Conservation (phyloP, 2,329 filamentous ascomycete species). For the Penicillium capsulatum region DNA sequence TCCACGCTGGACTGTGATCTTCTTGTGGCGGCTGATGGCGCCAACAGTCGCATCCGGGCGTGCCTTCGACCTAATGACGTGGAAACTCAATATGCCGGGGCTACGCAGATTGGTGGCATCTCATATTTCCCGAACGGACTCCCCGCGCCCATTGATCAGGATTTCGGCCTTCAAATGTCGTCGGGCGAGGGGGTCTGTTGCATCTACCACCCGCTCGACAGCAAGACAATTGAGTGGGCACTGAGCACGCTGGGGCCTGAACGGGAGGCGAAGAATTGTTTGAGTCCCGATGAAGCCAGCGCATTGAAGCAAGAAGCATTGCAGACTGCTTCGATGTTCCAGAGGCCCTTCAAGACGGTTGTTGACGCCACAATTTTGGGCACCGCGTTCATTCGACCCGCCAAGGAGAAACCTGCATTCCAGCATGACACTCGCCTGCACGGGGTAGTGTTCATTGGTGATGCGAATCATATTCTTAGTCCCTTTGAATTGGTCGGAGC, state of each 20-base stretch:
- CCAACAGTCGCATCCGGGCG: constrained; percentile 41
- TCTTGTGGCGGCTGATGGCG: constrained; percentile 47
- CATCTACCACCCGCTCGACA: constrained; percentile 3
- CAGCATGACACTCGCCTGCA: constrained; percentile 29
- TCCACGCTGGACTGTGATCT: constrained; percentile 38
- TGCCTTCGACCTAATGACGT: constrained; percentile 39
- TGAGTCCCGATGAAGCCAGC: neutral
- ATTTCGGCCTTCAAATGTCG: constrained; percentile 3
- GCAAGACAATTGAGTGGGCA: constrained; percentile 2
- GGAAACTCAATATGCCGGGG: constrained; percentile 37
- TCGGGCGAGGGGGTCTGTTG: constrained; percentile 6
- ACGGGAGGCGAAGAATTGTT: constrained; percentile 1
- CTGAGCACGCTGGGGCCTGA: neutral
- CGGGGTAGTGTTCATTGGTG: constrained; percentile 46
- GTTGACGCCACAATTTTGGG: constrained; percentile 38
- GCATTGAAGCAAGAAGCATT: constrained; percentile 1
- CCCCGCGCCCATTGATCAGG: constrained; percentile 27
- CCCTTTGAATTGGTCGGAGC: constrained; percentile 49
- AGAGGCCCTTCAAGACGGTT: constrained; percentile 43
- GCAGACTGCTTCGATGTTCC: constrained; percentile 33
- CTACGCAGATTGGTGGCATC: constrained; percentile 39
- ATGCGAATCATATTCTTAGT: constrained; percentile 49
- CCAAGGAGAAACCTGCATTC: constrained; percentile 46
- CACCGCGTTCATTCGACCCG: constrained; percentile 39
- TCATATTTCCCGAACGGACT: constrained; percentile 33